Evolutionary conservation across 1,284 basidiomycete genomes (phyloP).

Genomic region (Pisolithus thermaeus): DNA sequence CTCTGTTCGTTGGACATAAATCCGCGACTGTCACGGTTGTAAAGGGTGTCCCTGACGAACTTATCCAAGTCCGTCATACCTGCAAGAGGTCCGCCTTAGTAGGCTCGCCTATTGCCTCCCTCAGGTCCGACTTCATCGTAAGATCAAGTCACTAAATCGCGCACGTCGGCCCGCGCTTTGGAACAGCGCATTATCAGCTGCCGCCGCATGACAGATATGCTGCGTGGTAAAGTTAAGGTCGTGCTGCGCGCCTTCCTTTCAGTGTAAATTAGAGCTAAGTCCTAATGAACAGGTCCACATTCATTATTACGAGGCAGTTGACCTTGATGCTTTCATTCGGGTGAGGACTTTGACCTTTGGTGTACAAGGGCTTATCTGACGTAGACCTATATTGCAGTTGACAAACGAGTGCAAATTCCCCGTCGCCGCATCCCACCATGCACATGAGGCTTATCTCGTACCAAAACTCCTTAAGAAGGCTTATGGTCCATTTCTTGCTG

Average conservation of each 20-base stretch:
- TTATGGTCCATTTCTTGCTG: constrained; percentile 50
- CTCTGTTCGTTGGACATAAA: too few species aligned
- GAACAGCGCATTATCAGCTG: too few species aligned
- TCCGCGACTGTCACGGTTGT: too few species aligned
- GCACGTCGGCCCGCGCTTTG: too few species aligned
- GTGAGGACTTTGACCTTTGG: constrained; percentile 27
- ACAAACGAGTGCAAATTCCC: constrained; percentile 79
- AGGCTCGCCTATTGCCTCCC: too few species aligned
- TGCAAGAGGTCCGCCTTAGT: too few species aligned
- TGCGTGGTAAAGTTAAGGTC: constrained; percentile 73
- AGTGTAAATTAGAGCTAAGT: not conserved
- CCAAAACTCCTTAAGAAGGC: constrained; percentile 72
- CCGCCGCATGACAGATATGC: too few species aligned
- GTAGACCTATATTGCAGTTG: constrained; percentile 34
- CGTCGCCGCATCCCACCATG: constrained; percentile 83
- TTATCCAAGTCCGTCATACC: too few species aligned
- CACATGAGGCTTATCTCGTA: constrained; percentile 81
- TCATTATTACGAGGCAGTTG: constrained; percentile 79
- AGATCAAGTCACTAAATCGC: too few species aligned
- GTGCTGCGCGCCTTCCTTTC: constrained; percentile 4
- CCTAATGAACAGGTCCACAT: constrained; percentile 26
- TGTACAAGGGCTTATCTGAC: not conserved
- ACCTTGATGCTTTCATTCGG: constrained; percentile 66
- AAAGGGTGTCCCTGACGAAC: too few species aligned
- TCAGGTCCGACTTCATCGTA: too few species aligned